Conservation (phyloP, 208 protist genomes). For the Trypanosoma platydactyli region DNA sequence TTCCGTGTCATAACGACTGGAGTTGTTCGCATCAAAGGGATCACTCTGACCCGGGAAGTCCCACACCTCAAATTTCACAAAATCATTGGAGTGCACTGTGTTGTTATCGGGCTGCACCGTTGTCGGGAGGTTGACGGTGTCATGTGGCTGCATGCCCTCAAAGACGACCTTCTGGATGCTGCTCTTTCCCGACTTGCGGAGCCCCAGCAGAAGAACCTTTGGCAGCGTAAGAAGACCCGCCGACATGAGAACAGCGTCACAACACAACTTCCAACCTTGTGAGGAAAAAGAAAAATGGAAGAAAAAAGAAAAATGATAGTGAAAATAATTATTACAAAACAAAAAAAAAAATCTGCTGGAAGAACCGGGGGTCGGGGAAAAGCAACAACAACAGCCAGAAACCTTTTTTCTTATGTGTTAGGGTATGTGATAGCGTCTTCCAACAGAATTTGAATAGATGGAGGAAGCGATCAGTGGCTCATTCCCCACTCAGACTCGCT, state of each 20-base stretch:
- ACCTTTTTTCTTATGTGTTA: too few species aligned
- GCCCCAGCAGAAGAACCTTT: constrained; percentile 86
- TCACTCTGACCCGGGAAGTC: constrained; percentile 90
- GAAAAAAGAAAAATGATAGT: constrained; percentile 6
- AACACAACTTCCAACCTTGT: constrained; percentile 5
- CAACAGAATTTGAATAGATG: too few species aligned
- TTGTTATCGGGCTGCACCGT: constrained; percentile 82
- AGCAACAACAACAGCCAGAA: neutral
- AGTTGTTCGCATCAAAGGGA: constrained; percentile 70
- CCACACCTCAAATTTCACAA: constrained; percentile 92
- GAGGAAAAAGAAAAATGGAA: constrained; percentile 15
- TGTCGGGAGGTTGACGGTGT: constrained; percentile 76
- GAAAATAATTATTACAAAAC: constrained; percentile 14
- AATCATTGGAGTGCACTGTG: constrained; percentile 80
- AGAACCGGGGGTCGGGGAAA: neutral
- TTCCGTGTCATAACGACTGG: constrained; percentile 54
- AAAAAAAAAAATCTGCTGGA: neutral
- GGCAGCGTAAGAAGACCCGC: constrained; percentile 60
- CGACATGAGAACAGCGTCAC: constrained; percentile 15
- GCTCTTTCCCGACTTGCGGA: constrained; percentile 89
- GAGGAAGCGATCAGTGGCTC: too few species aligned
- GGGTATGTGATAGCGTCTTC: too few species aligned
- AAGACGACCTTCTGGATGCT: constrained; percentile 93
- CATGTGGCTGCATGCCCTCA: constrained; percentile 86
- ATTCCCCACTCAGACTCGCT: too few species aligned